Conservation (phyloP, 2,329 filamentous ascomycete genomes). For the Colletotrichum sp. region DNA sequence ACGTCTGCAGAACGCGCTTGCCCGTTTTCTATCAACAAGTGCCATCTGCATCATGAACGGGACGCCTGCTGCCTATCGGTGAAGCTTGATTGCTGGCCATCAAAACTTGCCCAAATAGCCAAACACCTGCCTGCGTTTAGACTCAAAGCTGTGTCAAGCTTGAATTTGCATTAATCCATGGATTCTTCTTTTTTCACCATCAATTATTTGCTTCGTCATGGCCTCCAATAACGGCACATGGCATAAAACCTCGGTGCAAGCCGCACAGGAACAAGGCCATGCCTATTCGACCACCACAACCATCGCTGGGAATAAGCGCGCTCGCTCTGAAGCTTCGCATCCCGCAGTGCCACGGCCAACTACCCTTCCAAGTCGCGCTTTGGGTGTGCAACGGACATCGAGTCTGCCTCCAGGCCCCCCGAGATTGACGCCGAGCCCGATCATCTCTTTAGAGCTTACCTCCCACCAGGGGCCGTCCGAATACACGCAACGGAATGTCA, state of each 20-base stretch:
- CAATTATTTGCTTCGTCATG: conserved; percentile 31
- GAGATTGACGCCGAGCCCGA: conserved; percentile 48
- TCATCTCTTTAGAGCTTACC: conserved; percentile 40
- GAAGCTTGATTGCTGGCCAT: background rate
- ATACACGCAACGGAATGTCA: conserved; percentile 60
- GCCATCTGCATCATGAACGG: background rate
- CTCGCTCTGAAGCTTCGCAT: conserved; percentile 3
- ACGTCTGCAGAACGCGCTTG: conserved; percentile 13
- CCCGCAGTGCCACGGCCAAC: background rate
- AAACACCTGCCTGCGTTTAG: background rate
- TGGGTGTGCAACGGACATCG: conserved; percentile 38
- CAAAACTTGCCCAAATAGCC: background rate
- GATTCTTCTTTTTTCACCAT: background rate
- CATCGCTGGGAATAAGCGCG: conserved; percentile 56
- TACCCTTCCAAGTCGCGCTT: background rate
- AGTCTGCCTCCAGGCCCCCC: conserved; percentile 35
- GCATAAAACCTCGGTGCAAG: conserved; percentile 58
- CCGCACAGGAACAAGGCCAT: conserved; percentile 43
- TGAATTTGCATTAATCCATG: background rate
- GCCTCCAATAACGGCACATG: conserved; percentile 45
- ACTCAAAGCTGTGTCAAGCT: background rate
- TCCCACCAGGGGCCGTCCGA: conserved; percentile 43
- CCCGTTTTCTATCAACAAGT: background rate
- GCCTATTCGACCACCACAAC: conserved; percentile 43
- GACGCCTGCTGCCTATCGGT: background rate